Conservation (phyloP, 2,329 filamentous ascomycete genomes). For the Stemphylium vesicarium region DNA sequence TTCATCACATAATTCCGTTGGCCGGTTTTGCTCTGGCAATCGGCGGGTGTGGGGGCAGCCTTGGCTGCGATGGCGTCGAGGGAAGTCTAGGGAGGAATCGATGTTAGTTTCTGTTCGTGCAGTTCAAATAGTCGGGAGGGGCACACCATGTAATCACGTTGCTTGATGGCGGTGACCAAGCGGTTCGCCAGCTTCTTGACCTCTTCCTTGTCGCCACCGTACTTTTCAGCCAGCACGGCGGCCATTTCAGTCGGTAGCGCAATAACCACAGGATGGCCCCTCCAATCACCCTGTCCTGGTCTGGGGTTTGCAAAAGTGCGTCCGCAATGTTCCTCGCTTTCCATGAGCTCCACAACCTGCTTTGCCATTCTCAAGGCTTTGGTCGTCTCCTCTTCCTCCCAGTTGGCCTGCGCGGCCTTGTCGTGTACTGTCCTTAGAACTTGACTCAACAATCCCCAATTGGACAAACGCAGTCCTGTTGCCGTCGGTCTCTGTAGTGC, state of each 20-base stretch:
- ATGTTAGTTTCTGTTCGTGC: neutral
- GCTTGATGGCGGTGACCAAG: slow-evolving; percentile 45
- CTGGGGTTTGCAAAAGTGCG: neutral
- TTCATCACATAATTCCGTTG: slow-evolving; percentile 7
- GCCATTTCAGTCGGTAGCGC: slow-evolving; percentile 54
- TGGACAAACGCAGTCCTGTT: slow-evolving; percentile 33
- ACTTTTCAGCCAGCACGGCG: slow-evolving; percentile 48
- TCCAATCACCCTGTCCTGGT: slow-evolving; percentile 27
- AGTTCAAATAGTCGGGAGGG: neutral
- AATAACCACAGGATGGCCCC: slow-evolving; percentile 46
- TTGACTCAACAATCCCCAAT: slow-evolving; percentile 33
- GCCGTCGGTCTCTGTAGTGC: slow-evolving; percentile 33
- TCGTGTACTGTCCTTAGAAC: slow-evolving; percentile 47
- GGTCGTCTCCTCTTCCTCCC: slow-evolving; percentile 46
- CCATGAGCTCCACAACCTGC: slow-evolving; percentile 51
- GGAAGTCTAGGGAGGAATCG: neutral
- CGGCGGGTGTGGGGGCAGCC: slow-evolving; percentile 10
- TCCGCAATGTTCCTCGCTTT: slow-evolving; percentile 49
- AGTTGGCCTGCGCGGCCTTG: slow-evolving; percentile 42
- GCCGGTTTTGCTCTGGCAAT: slow-evolving; percentile 7
- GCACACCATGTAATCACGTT: slow-evolving; percentile 29
- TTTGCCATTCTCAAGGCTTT: slow-evolving; percentile 50
- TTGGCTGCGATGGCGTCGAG: slow-evolving; percentile 11
- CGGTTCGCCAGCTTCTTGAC: slow-evolving; percentile 51
- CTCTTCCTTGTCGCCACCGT: slow-evolving; percentile 47